phyloP scores from a whole-genome alignment of 1,284 basidiomycete species.

The Volvariella volvacea region DNA sequence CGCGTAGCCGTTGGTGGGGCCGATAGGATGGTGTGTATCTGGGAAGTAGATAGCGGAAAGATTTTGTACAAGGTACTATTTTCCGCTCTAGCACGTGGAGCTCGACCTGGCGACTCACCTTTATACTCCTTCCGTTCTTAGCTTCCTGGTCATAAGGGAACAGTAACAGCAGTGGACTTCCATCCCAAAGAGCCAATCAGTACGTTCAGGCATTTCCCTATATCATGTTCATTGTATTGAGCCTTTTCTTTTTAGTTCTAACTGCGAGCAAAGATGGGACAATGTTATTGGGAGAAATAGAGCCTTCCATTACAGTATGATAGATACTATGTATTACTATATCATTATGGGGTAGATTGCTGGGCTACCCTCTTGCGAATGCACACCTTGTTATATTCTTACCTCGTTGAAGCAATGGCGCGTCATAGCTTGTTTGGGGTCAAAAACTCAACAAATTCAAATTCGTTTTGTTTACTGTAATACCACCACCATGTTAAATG shows the following conservation, averaged over 20 bases:
- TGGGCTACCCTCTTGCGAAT: too few relatives aligned
- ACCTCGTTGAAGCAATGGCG: too few relatives aligned
- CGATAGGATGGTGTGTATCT: conserved; percentile 84
- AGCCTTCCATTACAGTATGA: conserved; percentile 36
- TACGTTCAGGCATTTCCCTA: conserved; percentile 34
- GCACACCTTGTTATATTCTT: too few relatives aligned
- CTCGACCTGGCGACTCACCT: background rate
- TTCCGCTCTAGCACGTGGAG: background rate
- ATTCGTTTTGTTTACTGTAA: too few relatives aligned
- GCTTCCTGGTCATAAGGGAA: conserved; percentile 92
- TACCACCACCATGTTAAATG: too few relatives aligned
- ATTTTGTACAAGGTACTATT: conserved; percentile 74
- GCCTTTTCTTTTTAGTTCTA: conserved; percentile 43
- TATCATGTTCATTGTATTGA: background rate
- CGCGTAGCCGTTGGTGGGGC: conserved; percentile 77
- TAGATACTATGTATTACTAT: too few relatives aligned
- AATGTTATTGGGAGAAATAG: conserved; percentile 86
- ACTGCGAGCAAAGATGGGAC: conserved; percentile 87
- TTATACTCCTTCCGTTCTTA: conserved; percentile 20
- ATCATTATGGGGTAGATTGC: too few relatives aligned
- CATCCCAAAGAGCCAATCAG: conserved; percentile 91
- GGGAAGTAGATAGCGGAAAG: conserved; percentile 85
- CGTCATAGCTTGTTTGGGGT: too few relatives aligned
- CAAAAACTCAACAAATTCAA: too few relatives aligned
- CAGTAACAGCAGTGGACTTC: conserved; percentile 86